phyloP scores from a whole-genome alignment of 345 rosid species.

The Bruguiera sexangula region DNA sequence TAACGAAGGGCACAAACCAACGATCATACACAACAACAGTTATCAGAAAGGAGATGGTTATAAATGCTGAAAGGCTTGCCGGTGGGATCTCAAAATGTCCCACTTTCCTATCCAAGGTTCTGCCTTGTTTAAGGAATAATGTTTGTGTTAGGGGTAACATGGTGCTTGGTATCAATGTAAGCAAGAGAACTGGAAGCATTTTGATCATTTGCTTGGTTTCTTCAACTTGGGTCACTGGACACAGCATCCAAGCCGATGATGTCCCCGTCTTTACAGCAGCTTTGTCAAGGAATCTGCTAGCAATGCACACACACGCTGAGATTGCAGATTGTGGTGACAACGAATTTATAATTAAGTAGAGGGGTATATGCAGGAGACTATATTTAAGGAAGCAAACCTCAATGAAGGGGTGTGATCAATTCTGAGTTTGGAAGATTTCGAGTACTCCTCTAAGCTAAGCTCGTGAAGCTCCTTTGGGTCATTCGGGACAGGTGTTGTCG shows the following conservation, averaged over 20 bases:
- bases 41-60: conserved; percentile 62
- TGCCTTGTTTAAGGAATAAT: conserved; percentile 68
- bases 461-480: conserved; percentile 54
- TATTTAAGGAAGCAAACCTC: conserved; percentile 28
- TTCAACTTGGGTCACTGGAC: conserved; percentile 62
- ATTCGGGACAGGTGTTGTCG: conserved; percentile 33
- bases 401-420: conserved; percentile 45
- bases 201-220: conserved; percentile 67
- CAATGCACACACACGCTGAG: background rate
- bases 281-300: conserved; percentile 54
- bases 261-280: conserved; percentile 45
- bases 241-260: conserved; percentile 46
- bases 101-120: conserved; percentile 46
- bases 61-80: conserved; percentile 58
- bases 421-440: conserved; percentile 26
- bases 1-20: conserved; percentile 35
- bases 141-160: conserved; percentile 47
- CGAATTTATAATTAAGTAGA: no score
- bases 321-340: background rate
- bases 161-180: conserved; percentile 55
- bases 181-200: conserved; percentile 47
- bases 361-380: background rate
- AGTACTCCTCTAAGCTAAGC: conserved; percentile 31
- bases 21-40: conserved; percentile 56
- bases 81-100: conserved; percentile 73